Percentiles rank a stretch among this genome's conserved stretches.
Evolutionary conservation across 2,329 filamentous ascomycete genomes (phyloP).

Genomic region (Purpureocillium takamizusanense): DNA sequence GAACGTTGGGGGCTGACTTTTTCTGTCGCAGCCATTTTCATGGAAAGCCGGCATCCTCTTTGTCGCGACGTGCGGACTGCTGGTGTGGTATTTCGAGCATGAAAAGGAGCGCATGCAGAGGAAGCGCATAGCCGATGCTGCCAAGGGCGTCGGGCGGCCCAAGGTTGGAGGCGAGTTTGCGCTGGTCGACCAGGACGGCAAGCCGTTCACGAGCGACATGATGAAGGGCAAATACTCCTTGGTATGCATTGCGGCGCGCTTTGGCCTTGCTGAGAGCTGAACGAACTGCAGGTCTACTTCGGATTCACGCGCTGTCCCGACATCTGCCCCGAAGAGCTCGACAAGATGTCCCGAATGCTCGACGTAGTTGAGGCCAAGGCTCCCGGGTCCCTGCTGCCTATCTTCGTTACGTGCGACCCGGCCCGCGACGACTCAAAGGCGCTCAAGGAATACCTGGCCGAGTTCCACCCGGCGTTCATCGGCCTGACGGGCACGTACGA

Average conservation of each 20-base stretch:
- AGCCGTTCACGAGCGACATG: slow-evolving; percentile 66
- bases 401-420: slow-evolving; percentile 95
- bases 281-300: slow-evolving; percentile 74
- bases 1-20: slow-evolving; percentile 14
- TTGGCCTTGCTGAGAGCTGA: neutral
- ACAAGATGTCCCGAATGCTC: slow-evolving; percentile 97
- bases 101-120: slow-evolving; percentile 90
- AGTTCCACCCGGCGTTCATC: slow-evolving; percentile 82
- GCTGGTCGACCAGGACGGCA: slow-evolving; percentile 73
- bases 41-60: slow-evolving; percentile 86
- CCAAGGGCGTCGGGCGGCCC: slow-evolving; percentile 84
- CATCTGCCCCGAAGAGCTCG: slow-evolving; percentile 96
- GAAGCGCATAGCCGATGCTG: slow-evolving; percentile 80
- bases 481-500: slow-evolving; percentile 92
- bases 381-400: slow-evolving; percentile 53
- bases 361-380: slow-evolving; percentile 54
- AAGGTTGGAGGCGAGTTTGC: slow-evolving; percentile 87
- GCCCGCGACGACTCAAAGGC: slow-evolving; percentile 81
- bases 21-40: slow-evolving; percentile 67
- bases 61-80: slow-evolving; percentile 62
- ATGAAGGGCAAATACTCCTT: slow-evolving; percentile 80
- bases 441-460: slow-evolving; percentile 73
- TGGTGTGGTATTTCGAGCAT: slow-evolving; percentile 85
- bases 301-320: slow-evolving; percentile 98
- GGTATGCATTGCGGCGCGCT: too few species aligned